Evolutionary conservation across 169 alveolate genomes (phyloP).

Genomic region (Ichthyophthirius multifiliis): DNA sequence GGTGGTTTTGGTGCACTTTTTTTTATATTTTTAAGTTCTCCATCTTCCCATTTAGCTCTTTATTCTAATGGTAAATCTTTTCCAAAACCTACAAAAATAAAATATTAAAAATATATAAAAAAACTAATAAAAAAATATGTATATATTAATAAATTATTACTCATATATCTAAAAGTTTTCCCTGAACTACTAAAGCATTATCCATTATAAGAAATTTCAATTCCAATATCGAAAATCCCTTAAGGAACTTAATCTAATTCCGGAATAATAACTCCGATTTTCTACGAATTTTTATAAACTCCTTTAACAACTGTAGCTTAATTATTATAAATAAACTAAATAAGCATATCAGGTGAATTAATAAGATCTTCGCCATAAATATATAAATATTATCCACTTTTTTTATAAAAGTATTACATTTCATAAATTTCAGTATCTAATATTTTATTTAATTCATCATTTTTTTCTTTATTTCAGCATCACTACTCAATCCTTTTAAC

Average conservation of each 20-base stretch:
- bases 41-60: constrained; percentile 35
- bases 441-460: constrained; percentile 31
- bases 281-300: constrained; percentile 46
- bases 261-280: constrained; percentile 62
- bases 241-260: constrained; percentile 61
- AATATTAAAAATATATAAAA: neutral
- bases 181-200: constrained; percentile 38
- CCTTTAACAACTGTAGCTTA: constrained; percentile 38
- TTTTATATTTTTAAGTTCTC: constrained; percentile 31
- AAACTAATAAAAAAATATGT: neutral
- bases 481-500: constrained; percentile 15
- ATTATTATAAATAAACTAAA: constrained; percentile 36
- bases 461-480: constrained; percentile 9
- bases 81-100: neutral
- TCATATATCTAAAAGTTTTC: constrained; percentile 24
- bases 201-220: constrained; percentile 69
- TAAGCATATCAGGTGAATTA: constrained; percentile 34
- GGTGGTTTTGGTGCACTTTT: constrained; percentile 32
- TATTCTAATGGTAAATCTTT: constrained; percentile 21
- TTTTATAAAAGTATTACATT: constrained; percentile 41
- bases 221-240: constrained; percentile 50
- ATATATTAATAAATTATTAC: constrained; percentile 5
- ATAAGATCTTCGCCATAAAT: constrained; percentile 56
- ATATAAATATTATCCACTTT: constrained; percentile 53
- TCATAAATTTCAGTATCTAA: constrained; percentile 59